A percentile compares a stretch with the other conserved stretches of the same genome.
Conservation (phyloP, 306 rosid species). For the Begonia peltatifolia region DNA sequence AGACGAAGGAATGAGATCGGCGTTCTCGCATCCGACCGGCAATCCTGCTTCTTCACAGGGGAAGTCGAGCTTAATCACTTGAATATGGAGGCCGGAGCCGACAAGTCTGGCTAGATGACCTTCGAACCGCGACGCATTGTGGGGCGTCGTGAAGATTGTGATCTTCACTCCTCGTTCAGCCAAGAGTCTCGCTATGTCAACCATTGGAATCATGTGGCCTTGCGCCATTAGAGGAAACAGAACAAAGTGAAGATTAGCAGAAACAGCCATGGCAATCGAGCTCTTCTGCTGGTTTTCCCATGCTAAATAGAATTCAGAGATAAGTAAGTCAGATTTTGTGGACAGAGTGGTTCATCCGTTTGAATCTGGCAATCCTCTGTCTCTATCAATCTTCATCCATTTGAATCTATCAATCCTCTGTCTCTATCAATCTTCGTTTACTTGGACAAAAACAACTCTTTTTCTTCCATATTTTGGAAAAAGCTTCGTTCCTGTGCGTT, state of each 20-base stretch:
- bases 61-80: constrained; percentile 5
- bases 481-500: no score
- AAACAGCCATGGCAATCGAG: no score
- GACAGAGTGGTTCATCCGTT: no score
- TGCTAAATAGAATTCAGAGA: no score
- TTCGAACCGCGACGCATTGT: constrained; percentile 9
- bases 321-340: no score
- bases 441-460: no score
- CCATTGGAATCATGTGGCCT: constrained; percentile 24
- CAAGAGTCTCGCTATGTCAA: constrained; percentile 16
- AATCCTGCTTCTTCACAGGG: constrained; percentile 14
- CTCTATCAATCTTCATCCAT: no score
- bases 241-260: constrained; percentile 15
- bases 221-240: constrained; percentile 19
- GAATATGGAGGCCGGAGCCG: constrained; percentile 7
- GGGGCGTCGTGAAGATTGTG: constrained; percentile 20
- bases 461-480: no score
- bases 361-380: no score
- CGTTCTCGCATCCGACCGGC: constrained; percentile 17
- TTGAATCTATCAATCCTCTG: no score
- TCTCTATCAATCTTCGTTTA: no score
- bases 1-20: constrained; percentile 7
- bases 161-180: constrained; percentile 10
- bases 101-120: neutral
- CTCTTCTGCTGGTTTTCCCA: no score